These are phyloP conservation scores for Phyllosticta ampelicida DNA, from an alignment of 2,329 filamentous ascomycete genomes.

Conservation along the genomic window DNA sequence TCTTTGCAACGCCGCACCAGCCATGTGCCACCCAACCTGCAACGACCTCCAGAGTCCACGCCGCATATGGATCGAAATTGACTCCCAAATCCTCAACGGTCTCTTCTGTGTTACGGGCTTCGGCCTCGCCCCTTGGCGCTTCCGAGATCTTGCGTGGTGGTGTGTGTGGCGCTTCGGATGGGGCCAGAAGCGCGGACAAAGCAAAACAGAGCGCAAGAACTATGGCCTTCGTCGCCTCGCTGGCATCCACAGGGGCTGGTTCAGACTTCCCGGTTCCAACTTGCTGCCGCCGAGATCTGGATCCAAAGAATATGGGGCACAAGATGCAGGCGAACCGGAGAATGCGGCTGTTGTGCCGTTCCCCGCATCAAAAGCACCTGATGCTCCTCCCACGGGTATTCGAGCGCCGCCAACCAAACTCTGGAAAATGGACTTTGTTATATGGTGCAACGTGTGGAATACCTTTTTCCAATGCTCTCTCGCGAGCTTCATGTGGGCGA, in stretches of 20 bases:
- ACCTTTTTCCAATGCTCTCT: constrained; percentile 66
- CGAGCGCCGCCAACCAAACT: constrained; percentile 54
- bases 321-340: constrained; percentile 18
- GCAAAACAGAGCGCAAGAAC: constrained; percentile 28
- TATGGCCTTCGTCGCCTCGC: constrained; percentile 57
- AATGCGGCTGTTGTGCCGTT: constrained; percentile 42
- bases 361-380: constrained; percentile 52
- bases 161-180: constrained; percentile 49
- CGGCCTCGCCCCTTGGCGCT: constrained; percentile 73
- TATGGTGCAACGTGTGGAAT: constrained; percentile 71
- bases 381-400: constrained; percentile 58
- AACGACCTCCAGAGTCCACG: constrained; percentile 64
- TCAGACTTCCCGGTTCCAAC: constrained; percentile 58
- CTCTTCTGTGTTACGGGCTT: constrained; percentile 84
- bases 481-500: constrained; percentile 72
- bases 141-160: constrained; percentile 67
- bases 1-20: constrained; percentile 61
- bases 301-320: not conserved
- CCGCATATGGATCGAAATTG: constrained; percentile 75
- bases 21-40: constrained; percentile 63
- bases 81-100: constrained; percentile 71
- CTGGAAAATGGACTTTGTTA: constrained; percentile 71
- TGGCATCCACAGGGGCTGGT: constrained; percentile 66
- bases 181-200: constrained; percentile 6
- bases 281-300: constrained; percentile 29